These are phyloP conservation scores for Bryoerythrophyllum caledonicum DNA, from an alignment of 225 moss, liverwort and hornwort species.

Conservation along the genomic window DNA sequence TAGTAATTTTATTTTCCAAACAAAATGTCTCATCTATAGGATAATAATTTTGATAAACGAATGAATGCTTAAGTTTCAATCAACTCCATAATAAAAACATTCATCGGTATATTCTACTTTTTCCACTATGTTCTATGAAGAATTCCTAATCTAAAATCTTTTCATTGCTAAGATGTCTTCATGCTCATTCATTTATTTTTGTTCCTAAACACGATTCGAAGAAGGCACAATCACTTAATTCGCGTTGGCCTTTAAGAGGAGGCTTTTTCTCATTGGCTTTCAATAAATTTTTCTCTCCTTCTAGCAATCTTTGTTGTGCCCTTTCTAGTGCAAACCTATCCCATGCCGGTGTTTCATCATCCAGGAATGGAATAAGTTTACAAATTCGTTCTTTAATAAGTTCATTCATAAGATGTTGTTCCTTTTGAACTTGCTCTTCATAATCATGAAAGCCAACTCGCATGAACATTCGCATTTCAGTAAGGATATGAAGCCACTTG, in stretches of 20 bases:
- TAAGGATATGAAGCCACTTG: constrained; percentile 50
- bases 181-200: not conserved
- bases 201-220: not conserved
- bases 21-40: not conserved
- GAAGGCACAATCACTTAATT: not conserved
- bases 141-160: fast-evolving
- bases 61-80: not conserved
- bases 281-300: not conserved
- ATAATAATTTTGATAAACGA: no score
- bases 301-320: constrained; percentile 30
- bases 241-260: not conserved
- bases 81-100: not conserved
- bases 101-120: not conserved
- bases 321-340: constrained; percentile 44
- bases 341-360: constrained; percentile 39
- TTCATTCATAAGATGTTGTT: constrained; percentile 25
- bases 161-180: fast-evolving
- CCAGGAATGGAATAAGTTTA: constrained; percentile 17
- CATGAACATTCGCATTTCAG: constrained; percentile 33
- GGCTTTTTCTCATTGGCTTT: not conserved
- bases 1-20: no score
- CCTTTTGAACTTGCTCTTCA: constrained; percentile 17
- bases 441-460: constrained; percentile 26
- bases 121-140: not conserved
- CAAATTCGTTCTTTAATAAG: constrained; percentile 13